Evolutionary conservation across 257 asterid genomes (phyloP), one percentile per base, ranked within the genome.

Genomic region (Buddleja alternifolia): DNA sequence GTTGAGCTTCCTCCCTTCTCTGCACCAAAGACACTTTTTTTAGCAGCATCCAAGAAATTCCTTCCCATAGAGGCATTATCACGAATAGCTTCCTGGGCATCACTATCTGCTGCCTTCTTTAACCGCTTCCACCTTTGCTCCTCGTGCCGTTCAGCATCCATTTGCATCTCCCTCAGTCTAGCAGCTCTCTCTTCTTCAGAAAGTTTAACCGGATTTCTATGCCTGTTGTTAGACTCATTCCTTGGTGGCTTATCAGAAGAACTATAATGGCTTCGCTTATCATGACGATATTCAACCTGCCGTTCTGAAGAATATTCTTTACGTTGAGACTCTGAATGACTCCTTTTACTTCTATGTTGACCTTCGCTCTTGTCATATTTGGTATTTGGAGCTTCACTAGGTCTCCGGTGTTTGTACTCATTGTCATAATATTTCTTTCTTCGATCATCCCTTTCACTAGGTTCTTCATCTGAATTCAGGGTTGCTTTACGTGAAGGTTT

Each of bases 161-260:
- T 83, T 70, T 87, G 90, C 99, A 94, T 94, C 86, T 91, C 99
- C 82, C 71, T 81, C 69, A 94, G 86, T 80, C 73, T 86, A 1
- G 92, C 93, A 61, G 96, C 90, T 73, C 97, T 84, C 83, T 94
- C 99, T 82, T 91, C 97, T 66, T 89, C 91, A n/a, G 97, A 81
- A 44, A 94, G 89, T 65, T 77, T 84, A 56, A 72, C 79, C 29
- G 91, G 48, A 23, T 58, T 82, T 25, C 86, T 70, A 34, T 59
- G 84, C 75, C 73, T 78, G 72, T 69, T 80, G 51, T 9, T 67
- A 4, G 83, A 17, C 51, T 78, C 92, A 4, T 25, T 29, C 71
- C 86, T 79, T 16, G 84, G 83, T 19, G 79, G 81, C 78, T 58
- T 73, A 55, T 61, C 78, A 55, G 87, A 79, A 39, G 70, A 65